Evolutionary conservation across 2,329 filamentous ascomycete genomes (phyloP).

Genomic region (Phyllachora maydis): DNA sequence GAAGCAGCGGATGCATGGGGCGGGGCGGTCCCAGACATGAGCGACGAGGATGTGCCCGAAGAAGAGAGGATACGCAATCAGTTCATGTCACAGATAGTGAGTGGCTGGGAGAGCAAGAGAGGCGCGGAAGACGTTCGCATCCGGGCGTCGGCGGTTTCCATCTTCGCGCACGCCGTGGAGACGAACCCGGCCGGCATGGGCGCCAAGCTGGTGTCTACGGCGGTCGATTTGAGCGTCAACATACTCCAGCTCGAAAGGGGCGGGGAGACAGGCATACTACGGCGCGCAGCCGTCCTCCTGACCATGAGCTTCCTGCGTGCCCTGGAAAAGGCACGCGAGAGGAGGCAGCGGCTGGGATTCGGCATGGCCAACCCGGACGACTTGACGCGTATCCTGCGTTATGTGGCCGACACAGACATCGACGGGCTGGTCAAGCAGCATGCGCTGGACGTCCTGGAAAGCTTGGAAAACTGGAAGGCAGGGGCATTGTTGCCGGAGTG

Average conservation of each 20-base stretch:
- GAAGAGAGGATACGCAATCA: constrained; percentile 24
- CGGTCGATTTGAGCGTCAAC: constrained; percentile 40
- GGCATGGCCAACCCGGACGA: constrained; percentile 33
- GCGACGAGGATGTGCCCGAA: constrained; percentile 21
- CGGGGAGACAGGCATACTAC: constrained; percentile 39
- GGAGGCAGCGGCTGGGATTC: constrained; percentile 24
- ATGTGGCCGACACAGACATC: constrained; percentile 42
- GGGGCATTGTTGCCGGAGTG: constrained; percentile 10
- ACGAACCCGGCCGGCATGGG: constrained; percentile 36
- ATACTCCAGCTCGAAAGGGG: constrained; percentile 41
- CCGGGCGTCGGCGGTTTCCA: constrained; percentile 45
- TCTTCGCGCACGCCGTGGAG: constrained; percentile 39
- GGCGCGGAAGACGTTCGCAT: constrained; percentile 51
- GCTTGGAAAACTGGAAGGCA: constrained; percentile 39
- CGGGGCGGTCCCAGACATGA: constrained; percentile 25
- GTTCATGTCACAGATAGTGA: constrained; percentile 35
- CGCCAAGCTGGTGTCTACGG: constrained; percentile 26
- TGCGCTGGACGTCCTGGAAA: constrained; percentile 45
- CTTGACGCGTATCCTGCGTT: constrained; percentile 38
- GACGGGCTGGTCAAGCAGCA: constrained; percentile 50
- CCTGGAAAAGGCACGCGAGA: constrained; percentile 29
- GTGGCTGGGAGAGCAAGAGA: constrained; percentile 45
- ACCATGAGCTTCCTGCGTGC: constrained; percentile 40
- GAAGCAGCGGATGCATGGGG: constrained; percentile 33
- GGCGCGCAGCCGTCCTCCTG: constrained; percentile 43